Evolutionary conservation across 169 alveolate genomes (phyloP), one percentile per base, ranked within the genome.

Genomic region (Babesia divergens): DNA sequence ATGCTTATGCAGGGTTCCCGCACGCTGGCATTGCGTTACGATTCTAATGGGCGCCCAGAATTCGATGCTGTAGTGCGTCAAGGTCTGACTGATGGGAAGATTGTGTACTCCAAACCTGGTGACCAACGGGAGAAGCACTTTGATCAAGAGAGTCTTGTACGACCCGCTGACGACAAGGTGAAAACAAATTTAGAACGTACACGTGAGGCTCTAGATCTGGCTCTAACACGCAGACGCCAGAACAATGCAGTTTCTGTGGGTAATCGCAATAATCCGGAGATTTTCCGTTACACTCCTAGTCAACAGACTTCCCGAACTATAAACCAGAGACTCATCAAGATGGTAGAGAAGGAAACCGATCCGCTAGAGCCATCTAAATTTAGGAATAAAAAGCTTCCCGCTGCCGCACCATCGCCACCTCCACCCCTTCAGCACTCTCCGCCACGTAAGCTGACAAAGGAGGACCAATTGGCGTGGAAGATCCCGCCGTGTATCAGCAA

Each of bases 401-500:
- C 92, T 29, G 90, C 92, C 7, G 93, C 93, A 8, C 91, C 90
- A 35, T 82, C 93, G 18, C 97, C 96, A 0, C 92, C 92, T 1
- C 90, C 90, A 42, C 97, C 98, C 26, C 88, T 92, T 20, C 87
- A 90, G 53, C 90, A 94, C 28, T 91, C 97, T 5, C 98, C 98
- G 16, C 93, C 97, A n/a, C 87, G 98, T 52, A 95, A 97, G 77
- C 77, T 96, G 49, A 97, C 98, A 0, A 89, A 77, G 74, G 93
- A 96, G 81, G 99, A 97, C 82, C 96, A 95, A 80, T 74, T 89
- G 82, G 97, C 95, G 70, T 96, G 99, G 98, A 96, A 95, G 90
- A 94, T 96, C 40, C 99, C 99, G 18, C 98, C 99, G 3, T 94
- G 99, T 60, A 94, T 96, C 53, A 94, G 98, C 54, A 96, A 96